Percentiles rank a stretch among this genome's conserved stretches.
Conservation (phyloP, 2,329 filamentous ascomycete genomes). For the Clarireedia sp. region DNA sequence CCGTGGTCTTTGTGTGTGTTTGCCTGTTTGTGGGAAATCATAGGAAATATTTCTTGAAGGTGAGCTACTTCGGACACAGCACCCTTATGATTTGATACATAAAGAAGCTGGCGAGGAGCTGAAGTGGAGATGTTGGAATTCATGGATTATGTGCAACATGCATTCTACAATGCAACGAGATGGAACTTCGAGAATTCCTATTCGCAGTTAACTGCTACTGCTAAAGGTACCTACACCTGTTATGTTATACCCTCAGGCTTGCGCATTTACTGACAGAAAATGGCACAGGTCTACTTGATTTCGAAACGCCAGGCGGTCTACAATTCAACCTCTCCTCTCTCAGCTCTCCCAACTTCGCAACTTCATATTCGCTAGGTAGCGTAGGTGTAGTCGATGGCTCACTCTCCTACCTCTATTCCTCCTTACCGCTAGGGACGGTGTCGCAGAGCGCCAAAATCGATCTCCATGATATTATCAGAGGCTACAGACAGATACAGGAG, state of each 20-base stretch:
- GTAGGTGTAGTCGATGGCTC: slow-evolving; percentile 91
- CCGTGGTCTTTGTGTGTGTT: neutral
- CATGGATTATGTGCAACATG: slow-evolving; percentile 92
- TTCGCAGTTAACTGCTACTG: slow-evolving; percentile 73
- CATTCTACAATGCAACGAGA: slow-evolving; percentile 77
- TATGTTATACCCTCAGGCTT: neutral
- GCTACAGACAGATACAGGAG: slow-evolving; percentile 72
- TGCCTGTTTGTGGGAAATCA: too few relatives aligned
- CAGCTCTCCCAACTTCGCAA: slow-evolving; percentile 86
- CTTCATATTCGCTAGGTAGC: slow-evolving; percentile 84
- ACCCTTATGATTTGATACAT: too few relatives aligned
- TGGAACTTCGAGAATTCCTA: slow-evolving; percentile 94
- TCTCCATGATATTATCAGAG: slow-evolving; percentile 68
- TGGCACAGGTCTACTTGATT: slow-evolving; percentile 69
- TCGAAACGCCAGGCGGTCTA: slow-evolving; percentile 75
- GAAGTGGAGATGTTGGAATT: slow-evolving; percentile 72
- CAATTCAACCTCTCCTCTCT: slow-evolving; percentile 85
- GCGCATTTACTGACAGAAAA: slow-evolving; percentile 15
- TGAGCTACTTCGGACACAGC: too few relatives aligned
- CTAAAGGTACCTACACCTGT: slow-evolving; percentile 52
- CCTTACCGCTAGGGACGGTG: slow-evolving; percentile 60
- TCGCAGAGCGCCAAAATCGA: slow-evolving; percentile 69
- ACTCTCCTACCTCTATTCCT: slow-evolving; percentile 94
- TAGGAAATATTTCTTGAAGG: too few relatives aligned
- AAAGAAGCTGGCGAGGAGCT: neutral